Base-by-base conservation (phyloP, 306 rosid species). In the Hylodesmum podocarpum region DNA sequence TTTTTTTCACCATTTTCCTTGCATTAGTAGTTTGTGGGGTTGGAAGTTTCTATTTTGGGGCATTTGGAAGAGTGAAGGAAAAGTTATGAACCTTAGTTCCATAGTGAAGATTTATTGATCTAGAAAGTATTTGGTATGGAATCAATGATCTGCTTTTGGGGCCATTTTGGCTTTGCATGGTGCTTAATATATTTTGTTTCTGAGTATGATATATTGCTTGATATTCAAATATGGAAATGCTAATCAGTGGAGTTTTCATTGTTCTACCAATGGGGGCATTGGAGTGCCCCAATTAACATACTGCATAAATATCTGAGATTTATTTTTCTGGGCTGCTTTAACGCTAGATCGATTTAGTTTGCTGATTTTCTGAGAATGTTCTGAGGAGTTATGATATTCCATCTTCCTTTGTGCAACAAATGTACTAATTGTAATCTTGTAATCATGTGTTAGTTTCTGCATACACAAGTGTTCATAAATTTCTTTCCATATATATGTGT, bases 181-280 rank as follows among this genome's bases (percentile, higher is more conserved):
- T 40, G 13, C 39, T 59, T 47, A 31, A 65, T 84, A 22, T 66
- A 10, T 47, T 76, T 65, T 24, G 46, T 61, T 36, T 28, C 16
- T 51, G 12, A 8, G 28, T 5, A n/a, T 16, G 21, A 19, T 66
- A 28, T 5, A 14, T 77, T 49, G 12, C 12, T n/a, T 62, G 28
- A 50, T 49, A 49, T 59, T 78, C 55, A 49, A 12, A 53, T 46
- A 8, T 16, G 82, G 28, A 62, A 47, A 25, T 62, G 37, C 39
- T 67, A 31, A 53, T 49, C 49, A 19, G 29, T 65, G 80, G 51
- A 47, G 21, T 66, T 76, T 82, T 46, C 43, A 54, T 27, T 65
- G 27, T 16, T n/a, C 54, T 49, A 39, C 18, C 9, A 47, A 7
- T 15, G 41, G 14, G 65, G 40, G 65, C 15, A 28, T 58, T 59